A percentile compares a stretch with the other conserved stretches of the same genome.
Evolutionary conservation across 805 yeast genomes (phyloP).

Genomic region (Candida michaelii): DNA sequence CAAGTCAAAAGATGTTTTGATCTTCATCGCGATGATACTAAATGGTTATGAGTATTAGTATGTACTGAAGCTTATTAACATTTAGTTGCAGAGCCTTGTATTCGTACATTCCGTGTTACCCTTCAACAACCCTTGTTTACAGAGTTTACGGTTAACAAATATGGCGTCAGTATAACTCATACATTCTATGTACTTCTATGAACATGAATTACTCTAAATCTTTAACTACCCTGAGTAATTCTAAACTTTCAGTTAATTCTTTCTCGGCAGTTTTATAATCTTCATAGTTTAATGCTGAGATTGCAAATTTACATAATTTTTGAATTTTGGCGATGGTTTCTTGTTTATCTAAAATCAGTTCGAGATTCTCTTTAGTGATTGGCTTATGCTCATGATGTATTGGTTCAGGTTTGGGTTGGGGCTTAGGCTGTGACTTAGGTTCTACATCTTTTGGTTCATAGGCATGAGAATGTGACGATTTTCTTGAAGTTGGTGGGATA

Average conservation of each 20-base stretch:
- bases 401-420: too few relatives aligned
- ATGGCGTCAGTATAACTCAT: too few relatives aligned
- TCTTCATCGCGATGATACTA: not conserved
- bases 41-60: not conserved
- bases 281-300: conserved; percentile 77
- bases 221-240: conserved; percentile 27
- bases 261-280: conserved; percentile 67
- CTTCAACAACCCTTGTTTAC: too few relatives aligned
- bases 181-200: too few relatives aligned
- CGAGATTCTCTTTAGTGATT: conserved; percentile 38
- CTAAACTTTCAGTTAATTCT: conserved; percentile 57
- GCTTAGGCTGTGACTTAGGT: too few relatives aligned
- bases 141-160: too few relatives aligned
- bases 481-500: conserved; percentile 22
- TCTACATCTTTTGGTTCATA: not conserved
- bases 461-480: not conserved
- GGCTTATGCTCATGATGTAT: not conserved
- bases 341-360: conserved; percentile 52
- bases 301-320: conserved; percentile 71
- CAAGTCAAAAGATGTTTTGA: not conserved
- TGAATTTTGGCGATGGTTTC: conserved; percentile 61
- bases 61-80: too few relatives aligned
- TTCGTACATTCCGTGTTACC: too few relatives aligned
- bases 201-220: not conserved
- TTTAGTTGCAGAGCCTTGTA: too few relatives aligned